Base-by-base conservation (phyloP, 345 rosid genomes). In the Streptanthus diversifolius region DNA sequence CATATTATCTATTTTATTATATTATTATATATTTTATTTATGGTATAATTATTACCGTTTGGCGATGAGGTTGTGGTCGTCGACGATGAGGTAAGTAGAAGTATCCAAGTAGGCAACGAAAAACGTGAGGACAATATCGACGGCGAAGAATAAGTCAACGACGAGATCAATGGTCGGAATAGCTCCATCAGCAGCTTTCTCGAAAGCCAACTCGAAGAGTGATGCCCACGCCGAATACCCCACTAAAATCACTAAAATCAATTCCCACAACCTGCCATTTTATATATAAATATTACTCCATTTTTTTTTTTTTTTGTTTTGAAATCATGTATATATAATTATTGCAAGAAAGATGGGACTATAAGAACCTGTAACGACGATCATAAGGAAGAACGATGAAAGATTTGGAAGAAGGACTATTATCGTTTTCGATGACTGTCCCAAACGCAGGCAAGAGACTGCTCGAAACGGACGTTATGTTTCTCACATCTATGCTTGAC, bases 181-280 rank as follows among this genome's bases (percentile, higher is more conserved):
- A 12, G 75, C 63, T 12, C 92, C 95, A 1, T 82, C 82, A 0
- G 86, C 80, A 1, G 86, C 85, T 78, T 36, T 86, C 37, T 32
- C 81, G 74, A 95, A 95, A 2, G 97, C 97, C 5, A 95, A 64
- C 79, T 89, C 95, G 30, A 95, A 95, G 1, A 84, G 80, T 14
- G 97, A 85, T 47, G 90, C 89, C 99, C 99, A 95, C n/a, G 96
- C 90, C 0, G 96, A 89, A 84, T 95, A 91, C 0, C 85, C 74
- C 64, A 91, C 96, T 65, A 95, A 70, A 15, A 72, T 71, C 70
- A 91, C 96, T 22, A 95, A 82, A 56, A 84, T 83, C 8, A 93
- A 79, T 57, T 91, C 91, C 99, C 99, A 91, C 81, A 74, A 76
- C 71, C 98, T 91, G 72, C 84, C 62, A 29, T 21, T 6, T 3